Percentiles rank a stretch among this genome's conserved stretches.
Evolutionary conservation across 176 grass and related monocot species (phyloP).

Genomic region (Puya raimondii): DNA sequence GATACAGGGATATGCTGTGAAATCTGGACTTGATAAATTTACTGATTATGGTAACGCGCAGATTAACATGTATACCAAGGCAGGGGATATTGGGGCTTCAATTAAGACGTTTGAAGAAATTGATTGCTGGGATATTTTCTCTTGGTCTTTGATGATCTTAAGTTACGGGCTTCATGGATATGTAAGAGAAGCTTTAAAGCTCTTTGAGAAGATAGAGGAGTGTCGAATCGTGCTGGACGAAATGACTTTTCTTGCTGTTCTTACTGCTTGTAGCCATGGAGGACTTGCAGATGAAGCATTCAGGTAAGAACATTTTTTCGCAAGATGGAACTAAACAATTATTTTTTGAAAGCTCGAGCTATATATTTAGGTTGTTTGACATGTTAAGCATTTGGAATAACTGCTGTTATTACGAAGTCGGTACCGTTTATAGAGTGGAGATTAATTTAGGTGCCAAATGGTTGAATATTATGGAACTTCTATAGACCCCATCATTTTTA

Average conservation of each 20-base stretch:
- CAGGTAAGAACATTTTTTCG: slow-evolving; percentile 29
- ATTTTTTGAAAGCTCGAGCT: not conserved
- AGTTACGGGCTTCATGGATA: slow-evolving; percentile 47
- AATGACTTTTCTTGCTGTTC: slow-evolving; percentile 41
- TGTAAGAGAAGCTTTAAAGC: slow-evolving; percentile 36
- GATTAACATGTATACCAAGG: slow-evolving; percentile 60
- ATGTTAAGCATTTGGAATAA: no score
- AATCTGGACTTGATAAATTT: slow-evolving; percentile 45
- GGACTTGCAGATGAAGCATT: slow-evolving; percentile 42
- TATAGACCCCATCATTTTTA: no score
- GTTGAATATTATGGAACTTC: no score
- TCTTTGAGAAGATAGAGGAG: slow-evolving; percentile 54
- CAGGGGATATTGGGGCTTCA: slow-evolving; percentile 35
- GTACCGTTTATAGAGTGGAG: no score
- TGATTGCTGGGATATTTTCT: slow-evolving; percentile 38
- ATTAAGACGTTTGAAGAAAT: slow-evolving; percentile 44
- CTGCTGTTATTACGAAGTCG: no score
- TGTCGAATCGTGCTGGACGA: slow-evolving; percentile 23
- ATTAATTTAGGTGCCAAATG: no score
- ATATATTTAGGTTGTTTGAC: no score
- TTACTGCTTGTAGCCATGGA: slow-evolving; percentile 55
- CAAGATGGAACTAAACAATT: not conserved
- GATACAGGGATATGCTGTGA: slow-evolving; percentile 47
- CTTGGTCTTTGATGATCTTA: slow-evolving; percentile 57
- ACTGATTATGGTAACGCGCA: slow-evolving; percentile 50